Percentiles rank a stretch among this genome's conserved stretches.
Evolutionary conservation across 331 rosid species (phyloP).

Genomic region (Stylosanthes scabra): DNA sequence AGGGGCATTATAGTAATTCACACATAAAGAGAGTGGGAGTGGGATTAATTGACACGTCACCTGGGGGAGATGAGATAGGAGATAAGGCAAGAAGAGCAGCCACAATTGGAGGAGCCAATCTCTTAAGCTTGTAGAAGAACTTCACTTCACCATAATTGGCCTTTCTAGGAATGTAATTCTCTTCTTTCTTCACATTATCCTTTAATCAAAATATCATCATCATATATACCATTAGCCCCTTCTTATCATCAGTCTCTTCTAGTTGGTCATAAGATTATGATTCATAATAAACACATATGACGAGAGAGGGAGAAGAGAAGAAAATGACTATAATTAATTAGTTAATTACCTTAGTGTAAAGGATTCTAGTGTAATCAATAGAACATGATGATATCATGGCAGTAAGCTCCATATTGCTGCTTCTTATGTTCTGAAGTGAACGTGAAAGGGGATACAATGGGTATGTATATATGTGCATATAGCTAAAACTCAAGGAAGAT

Average conservation of each 20-base stretch:
- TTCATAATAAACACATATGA: not conserved
- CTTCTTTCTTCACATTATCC: conserved; percentile 45
- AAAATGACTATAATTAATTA: not conserved
- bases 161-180: conserved; percentile 33
- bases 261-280: not conserved
- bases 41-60: conserved; percentile 38
- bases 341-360: conserved; percentile 39
- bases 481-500: not conserved
- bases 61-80: conserved; percentile 64
- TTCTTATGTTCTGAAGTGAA: not conserved
- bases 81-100: conserved; percentile 68
- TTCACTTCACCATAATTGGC: conserved; percentile 26
- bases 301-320: not conserved
- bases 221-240: not conserved
- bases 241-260: not conserved
- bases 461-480: not conserved
- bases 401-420: conserved; percentile 39
- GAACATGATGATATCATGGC: conserved; percentile 40
- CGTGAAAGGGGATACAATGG: not conserved
- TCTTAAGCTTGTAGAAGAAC: conserved; percentile 36
- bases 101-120: conserved; percentile 68
- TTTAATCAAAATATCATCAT: conserved; percentile 25
- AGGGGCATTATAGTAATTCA: conserved; percentile 34
- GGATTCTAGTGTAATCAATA: conserved; percentile 8
- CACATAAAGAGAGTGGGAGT: not conserved